These are phyloP conservation scores for Aspergillus sp. DNA, from an alignment of 2,329 filamentous ascomycete genomes.

Conservation along the genomic window DNA sequence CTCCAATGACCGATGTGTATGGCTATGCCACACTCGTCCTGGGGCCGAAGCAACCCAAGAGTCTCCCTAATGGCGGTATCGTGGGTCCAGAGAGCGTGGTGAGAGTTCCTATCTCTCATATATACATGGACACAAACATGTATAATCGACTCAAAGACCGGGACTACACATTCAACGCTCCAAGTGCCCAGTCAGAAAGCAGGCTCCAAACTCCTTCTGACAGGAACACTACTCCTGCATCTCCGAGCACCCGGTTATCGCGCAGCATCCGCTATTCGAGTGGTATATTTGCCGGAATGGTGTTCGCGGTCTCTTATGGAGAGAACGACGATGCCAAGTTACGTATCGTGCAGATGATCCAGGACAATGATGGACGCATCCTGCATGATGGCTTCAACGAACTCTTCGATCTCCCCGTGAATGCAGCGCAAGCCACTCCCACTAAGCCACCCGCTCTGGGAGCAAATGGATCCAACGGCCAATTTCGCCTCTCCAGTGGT, in stretches of 20 bases:
- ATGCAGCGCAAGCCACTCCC: slow-evolving; percentile 27
- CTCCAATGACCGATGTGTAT: slow-evolving; percentile 42
- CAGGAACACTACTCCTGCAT: slow-evolving; percentile 40
- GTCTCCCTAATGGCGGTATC: slow-evolving; percentile 33
- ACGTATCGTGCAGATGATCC: slow-evolving; percentile 62
- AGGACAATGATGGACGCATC: slow-evolving; percentile 68
- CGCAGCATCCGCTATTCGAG: slow-evolving; percentile 33
- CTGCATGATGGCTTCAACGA: slow-evolving; percentile 76
- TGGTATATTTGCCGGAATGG: slow-evolving; percentile 74
- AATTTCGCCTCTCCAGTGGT: slow-evolving; percentile 55
- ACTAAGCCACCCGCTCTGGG: slow-evolving; percentile 23
- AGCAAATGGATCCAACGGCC: slow-evolving; percentile 15
- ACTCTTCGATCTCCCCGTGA: slow-evolving; percentile 61
- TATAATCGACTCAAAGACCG: slow-evolving; percentile 48
- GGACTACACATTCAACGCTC: slow-evolving; percentile 30
- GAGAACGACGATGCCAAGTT: slow-evolving; percentile 57
- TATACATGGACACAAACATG: slow-evolving; percentile 48
- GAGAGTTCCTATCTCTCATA: slow-evolving; percentile 42
- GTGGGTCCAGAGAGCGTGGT: slow-evolving; percentile 31
- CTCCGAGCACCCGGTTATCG: slow-evolving; percentile 51
- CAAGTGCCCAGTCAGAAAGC: slow-evolving; percentile 15
- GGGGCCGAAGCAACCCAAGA: slow-evolving; percentile 43
- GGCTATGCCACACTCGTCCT: slow-evolving; percentile 44
- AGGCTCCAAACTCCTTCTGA: slow-evolving; percentile 39
- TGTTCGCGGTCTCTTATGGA: slow-evolving; percentile 77